Base-by-base conservation (phyloP, 2,329 filamentous ascomycete species). In the Fusarium secorum region DNA sequence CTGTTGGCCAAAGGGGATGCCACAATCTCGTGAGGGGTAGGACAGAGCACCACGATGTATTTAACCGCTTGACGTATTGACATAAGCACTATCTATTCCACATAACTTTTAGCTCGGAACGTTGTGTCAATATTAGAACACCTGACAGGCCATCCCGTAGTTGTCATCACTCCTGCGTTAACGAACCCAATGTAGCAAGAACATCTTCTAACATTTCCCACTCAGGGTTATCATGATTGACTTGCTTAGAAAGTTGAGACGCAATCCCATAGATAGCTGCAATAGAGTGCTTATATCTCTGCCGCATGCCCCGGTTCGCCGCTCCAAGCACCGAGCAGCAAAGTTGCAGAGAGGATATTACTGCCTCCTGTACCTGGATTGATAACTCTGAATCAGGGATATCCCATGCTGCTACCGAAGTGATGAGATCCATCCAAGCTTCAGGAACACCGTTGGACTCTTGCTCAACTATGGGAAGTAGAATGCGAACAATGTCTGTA, bases 401-500 rank as follows among this genome's bases (percentile, higher is more conserved):
- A 45, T 83, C 74, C 83, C 84, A 86, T 7, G 83, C 85, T 4
- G 88, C 85, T 2, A 86, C 83, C 2, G 77, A 76, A 4, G 85
- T 88, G 36, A 90, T 82, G 11, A 87, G 68, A 36, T 83, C 81
- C 83, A 90, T 86, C 88, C 89, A 90, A 4, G 83, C 82, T 70
- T 90, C 87, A 11, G 81, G 79, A 13, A 83, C 82, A 20, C 81
- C 82, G 0, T 79, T 77, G 2, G 77, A 75, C 69, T 85, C 83
- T 36, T 80, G 78, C 73, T 90, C 87, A 4, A 83, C 81, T 11
- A 90, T 76, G 4, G 83, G 81, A 18, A 89, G 80, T 9, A 91
- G 79, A 4, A 89, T 78, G 3, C 87, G 83, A 15, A 90, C 83
- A 42, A 89, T 84, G 64, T 90, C 87, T 30, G 86, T 80, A 6